Base-by-base conservation (phyloP, 1,284 basidiomycete genomes). In the Cryptococcus sp. region DNA sequence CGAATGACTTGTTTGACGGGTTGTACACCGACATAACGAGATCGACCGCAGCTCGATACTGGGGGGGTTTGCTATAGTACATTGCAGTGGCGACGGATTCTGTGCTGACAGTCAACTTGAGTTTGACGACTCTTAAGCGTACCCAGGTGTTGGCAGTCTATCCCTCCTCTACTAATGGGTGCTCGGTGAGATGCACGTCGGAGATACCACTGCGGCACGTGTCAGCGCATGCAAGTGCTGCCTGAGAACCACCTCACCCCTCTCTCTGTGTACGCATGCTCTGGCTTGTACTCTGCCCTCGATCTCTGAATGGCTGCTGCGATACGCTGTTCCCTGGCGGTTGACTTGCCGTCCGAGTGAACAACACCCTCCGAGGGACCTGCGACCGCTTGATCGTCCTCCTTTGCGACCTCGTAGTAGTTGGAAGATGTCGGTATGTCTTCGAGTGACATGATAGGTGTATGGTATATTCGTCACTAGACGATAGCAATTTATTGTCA, bases 211-310 rank as follows among this genome's bases (percentile, higher is more conserved):
- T 62, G 16, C 22, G 5, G 19, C 45, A 40, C 47, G 49, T 22
- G 23, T n/a, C 41, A 45, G 40, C 5, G 13, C 13, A 35, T 35
- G 13, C 30, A 35, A 35, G 11, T 8, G 35, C 20, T 11, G 64
- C 70, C 56, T 13, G 30, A 35, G 2, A 35, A 2, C 2, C 30
- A 13, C 30, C 30, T 13, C 47, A 76, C 75, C 11, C 54, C 62
- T 50, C 72, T 60, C 60, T 77, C 75, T 1, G 73, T 76, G 58
- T 68, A 73, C 8, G 70, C 75, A 61, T 77, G 71, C 39, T 75
- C 68, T 3, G 68, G 25, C 52, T 67, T 64, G 54, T 77, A 77
- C 55, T 77, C 74, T 3, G 55, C 56, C 55, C 64, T 73, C 10
- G 70, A 70, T 7, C 72, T 43, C 55, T 69, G 47, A 13, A 77